Evolutionary conservation across 768 basidiomycete genomes (phyloP), one percentile per base, ranked within the genome.

Genomic region (Russula vinacea): DNA sequence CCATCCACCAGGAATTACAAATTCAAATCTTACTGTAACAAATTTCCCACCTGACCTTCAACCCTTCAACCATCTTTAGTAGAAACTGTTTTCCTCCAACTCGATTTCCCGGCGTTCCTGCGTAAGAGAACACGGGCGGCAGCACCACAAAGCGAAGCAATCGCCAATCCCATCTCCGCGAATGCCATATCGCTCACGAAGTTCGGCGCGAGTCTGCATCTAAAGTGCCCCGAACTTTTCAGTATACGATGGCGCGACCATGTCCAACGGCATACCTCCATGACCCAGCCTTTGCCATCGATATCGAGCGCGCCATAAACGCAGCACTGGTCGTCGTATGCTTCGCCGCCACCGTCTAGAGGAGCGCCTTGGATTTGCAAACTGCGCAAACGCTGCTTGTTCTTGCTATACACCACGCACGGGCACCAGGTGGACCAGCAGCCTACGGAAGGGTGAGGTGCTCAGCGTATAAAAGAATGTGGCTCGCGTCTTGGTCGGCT

Each of bases 31-130:
- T 29, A 29, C 29, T 29, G 29, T 29, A 5, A 29, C n/a, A 1
- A 29, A 29, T 29, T 29, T 17, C 19, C 19, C 17, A 19, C 42
- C 11, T 37, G 9, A 37, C 35, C n/a, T n/a, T n/a, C 35, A 7
- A 7, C 29, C 29, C 29, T 29, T 29, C 29, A 5, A 29, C 29
- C 29, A 5, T 2, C 29, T 29, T 19, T 49, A 49, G 47, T 49
- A 49, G 47, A 73, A 70, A 62, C 75, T 78, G 62, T 73, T 83
- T n/a, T n/a, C n/a, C n/a, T n/a, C 82, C 58, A 79, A 69, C 68
- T 78, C 77, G 7, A 83, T 67, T 65, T 84, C 81, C 32, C 76
- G 74, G 35, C 74, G 73, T 64, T 80, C 81, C 70, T 84, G 83
- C 0, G 76, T 76, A 44, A 84, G 78, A n/a, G 76, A 74, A 70